Conservation (phyloP, 2,329 filamentous ascomycete genomes). For the Hypoxylon sp. region DNA sequence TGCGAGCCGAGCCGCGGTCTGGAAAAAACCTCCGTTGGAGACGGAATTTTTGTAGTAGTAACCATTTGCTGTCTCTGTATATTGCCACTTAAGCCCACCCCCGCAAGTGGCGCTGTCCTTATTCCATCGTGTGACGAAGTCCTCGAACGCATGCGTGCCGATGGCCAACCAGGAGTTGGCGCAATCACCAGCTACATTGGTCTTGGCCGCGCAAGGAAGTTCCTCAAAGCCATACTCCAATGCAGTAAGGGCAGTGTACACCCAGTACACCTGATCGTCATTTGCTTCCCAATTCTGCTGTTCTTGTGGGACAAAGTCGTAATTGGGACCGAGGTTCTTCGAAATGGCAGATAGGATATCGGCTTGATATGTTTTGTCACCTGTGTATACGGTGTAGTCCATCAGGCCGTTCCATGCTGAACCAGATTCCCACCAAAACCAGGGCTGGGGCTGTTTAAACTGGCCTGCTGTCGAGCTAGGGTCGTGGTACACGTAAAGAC, state of each 20-base stretch:
- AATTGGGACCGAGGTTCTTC: slow-evolving; percentile 48
- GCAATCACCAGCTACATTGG: slow-evolving; percentile 55
- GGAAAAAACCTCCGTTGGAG: slow-evolving; percentile 57
- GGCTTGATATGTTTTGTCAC: slow-evolving; percentile 48
- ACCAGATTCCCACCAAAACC: slow-evolving; percentile 57
- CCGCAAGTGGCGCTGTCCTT: slow-evolving; percentile 67
- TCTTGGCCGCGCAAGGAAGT: slow-evolving; percentile 50
- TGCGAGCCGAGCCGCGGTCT: slow-evolving; percentile 65
- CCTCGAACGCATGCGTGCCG: slow-evolving; percentile 69
- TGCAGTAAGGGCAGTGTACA: slow-evolving; percentile 63
- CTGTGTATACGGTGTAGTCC: slow-evolving; percentile 49
- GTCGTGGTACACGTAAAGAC: slow-evolving; percentile 53
- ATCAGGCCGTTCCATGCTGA: slow-evolving; percentile 53
- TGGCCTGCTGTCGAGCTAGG: slow-evolving; percentile 51
- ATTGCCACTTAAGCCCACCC: slow-evolving; percentile 73
- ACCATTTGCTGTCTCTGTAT: slow-evolving; percentile 69
- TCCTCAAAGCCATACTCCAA: slow-evolving; percentile 61
- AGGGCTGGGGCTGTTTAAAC: slow-evolving; percentile 54
- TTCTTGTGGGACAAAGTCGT: slow-evolving; percentile 46
- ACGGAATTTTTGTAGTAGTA: slow-evolving; percentile 68
- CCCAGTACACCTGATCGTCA: slow-evolving; percentile 67
- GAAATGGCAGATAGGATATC: slow-evolving; percentile 45
- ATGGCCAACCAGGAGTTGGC: slow-evolving; percentile 63
- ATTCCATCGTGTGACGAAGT: slow-evolving; percentile 61
- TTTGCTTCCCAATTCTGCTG: slow-evolving; percentile 56